Evolutionary conservation across 306 rosid species (phyloP), one percentile per base, ranked within the genome.

Genomic region (Trifolium dubium): DNA sequence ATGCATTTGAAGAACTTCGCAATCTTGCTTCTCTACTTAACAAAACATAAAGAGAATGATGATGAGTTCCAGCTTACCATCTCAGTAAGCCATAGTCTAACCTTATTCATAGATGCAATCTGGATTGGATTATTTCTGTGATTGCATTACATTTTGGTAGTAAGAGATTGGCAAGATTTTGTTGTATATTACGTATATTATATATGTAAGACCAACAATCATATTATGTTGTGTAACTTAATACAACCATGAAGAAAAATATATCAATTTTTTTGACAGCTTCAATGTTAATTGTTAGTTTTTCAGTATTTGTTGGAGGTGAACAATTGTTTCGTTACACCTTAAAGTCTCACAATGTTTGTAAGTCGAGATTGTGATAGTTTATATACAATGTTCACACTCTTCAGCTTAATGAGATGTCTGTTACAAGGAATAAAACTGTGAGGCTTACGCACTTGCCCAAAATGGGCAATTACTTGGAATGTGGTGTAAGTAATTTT

Each of bases 1-100:
- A 91, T 12, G 95, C 92, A 6, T 94, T 94, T 40, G 98, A 94
- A 81, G 97, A 94, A 63, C 95, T 91, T 76, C 96, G 98, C 19
- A 88, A 87, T 75, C 93, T 94, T 46, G 98, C 96, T 47, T 85
- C 87, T 82, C 86, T 94, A 59, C 97, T 88, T 41, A 88, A 88
- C 85, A 94, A 88, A 78, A 91, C 89, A 79, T 89, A 69, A 81
- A 78, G 23, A 80, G 72, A 47, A 28, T 44, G 83, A 28, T 44
- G 83, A 35, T 53, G 61, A 66, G 35, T 10, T 66, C 71, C 39
- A 73, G 85, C 88, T 84, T 81, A 81, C 81, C 64, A 70, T 78
- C 83, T 85, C 85, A 78, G 83, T 78, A 71, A 81, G 85, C 83
- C 77, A 47, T 31, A 74, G 40, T 18, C 11, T 15, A 41, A 79